These are phyloP conservation scores for Kluyveromyces siamensis DNA, from an alignment of 805 yeast genomes.

Conservation along the genomic window DNA sequence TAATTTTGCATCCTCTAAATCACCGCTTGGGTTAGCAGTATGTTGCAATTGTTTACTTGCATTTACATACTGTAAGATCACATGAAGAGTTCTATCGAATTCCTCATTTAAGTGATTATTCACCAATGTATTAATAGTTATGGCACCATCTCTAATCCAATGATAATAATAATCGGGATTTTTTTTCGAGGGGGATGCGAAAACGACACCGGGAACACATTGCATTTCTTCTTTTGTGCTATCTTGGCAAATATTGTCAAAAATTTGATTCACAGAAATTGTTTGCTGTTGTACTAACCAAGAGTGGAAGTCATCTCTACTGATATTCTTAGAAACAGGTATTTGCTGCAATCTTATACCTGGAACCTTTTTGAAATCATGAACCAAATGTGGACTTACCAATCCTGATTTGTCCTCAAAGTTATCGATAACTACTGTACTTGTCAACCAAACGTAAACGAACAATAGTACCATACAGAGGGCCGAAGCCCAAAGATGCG, in stretches of 20 bases:
- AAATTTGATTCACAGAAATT: constrained; percentile 32
- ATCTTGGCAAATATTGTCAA: constrained; percentile 38
- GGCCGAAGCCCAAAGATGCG: not conserved
- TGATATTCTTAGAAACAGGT: constrained; percentile 3
- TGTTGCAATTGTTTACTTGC: constrained; percentile 57
- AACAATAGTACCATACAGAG: not conserved
- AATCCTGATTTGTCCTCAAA: not conserved
- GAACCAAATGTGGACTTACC: not conserved
- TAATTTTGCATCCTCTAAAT: constrained; percentile 29
- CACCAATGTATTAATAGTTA: constrained; percentile 60
- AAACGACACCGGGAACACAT: constrained; percentile 59
- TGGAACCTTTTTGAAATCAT: not conserved
- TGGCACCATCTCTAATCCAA: constrained; percentile 88
- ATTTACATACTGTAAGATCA: constrained; percentile 53
- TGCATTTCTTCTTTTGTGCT: constrained; percentile 20
- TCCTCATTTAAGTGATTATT: constrained; percentile 40
- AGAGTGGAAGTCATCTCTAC: constrained; percentile 6
- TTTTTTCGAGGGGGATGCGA: constrained; percentile 72
- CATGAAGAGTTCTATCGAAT: constrained; percentile 11
- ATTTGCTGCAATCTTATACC: not conserved
- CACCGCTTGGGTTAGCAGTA: constrained; percentile 60
- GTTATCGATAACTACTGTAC: not conserved
- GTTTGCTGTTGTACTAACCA: constrained; percentile 5
- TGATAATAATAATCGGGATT: constrained; percentile 79
- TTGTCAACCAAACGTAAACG: not conserved